Percentiles rank a stretch among this genome's conserved stretches.
Evolutionary conservation across 2,329 filamentous ascomycete species (phyloP).

Genomic region (Oidium heveae): DNA sequence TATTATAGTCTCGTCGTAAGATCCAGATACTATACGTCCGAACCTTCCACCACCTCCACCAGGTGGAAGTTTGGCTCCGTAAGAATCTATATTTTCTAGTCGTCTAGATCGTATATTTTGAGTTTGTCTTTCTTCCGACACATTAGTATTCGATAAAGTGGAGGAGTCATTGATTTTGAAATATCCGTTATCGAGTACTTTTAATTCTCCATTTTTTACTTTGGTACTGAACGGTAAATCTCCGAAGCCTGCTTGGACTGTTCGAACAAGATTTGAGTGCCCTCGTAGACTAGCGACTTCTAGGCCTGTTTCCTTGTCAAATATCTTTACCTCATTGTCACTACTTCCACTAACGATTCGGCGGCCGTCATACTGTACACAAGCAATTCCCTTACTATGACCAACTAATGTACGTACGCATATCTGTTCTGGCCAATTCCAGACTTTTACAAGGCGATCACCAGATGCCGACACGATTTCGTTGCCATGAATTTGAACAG

Average conservation of each 20-base stretch:
- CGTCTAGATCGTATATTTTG: constrained; percentile 39
- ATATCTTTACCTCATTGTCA: constrained; percentile 88
- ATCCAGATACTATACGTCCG: constrained; percentile 87
- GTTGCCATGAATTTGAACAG: constrained; percentile 66
- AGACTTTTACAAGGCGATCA: constrained; percentile 80
- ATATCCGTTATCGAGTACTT: constrained; percentile 47
- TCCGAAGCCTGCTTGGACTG: constrained; percentile 83
- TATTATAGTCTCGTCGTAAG: constrained; percentile 86
- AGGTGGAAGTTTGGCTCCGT: constrained; percentile 69
- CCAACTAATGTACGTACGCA: constrained; percentile 60
- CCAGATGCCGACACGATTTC: constrained; percentile 89
- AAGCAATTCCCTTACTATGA: constrained; percentile 87
- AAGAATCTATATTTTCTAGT: constrained; percentile 51
- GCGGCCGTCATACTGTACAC: constrained; percentile 84
- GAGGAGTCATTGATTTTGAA: constrained; percentile 32
- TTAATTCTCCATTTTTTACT: constrained; percentile 49
- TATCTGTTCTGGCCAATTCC: constrained; percentile 62
- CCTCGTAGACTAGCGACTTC: constrained; percentile 73
- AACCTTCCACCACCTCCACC: constrained; percentile 75
- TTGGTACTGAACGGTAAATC: constrained; percentile 60
- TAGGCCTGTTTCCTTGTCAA: constrained; percentile 61
- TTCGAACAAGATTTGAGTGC: constrained; percentile 68
- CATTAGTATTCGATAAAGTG: constrained; percentile 13
- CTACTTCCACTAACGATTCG: constrained; percentile 90
- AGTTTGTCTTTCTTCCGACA: constrained; percentile 15